These are phyloP conservation scores for Brettanomyces naardenensis DNA, from an alignment of 805 yeast genomes.

Conservation along the genomic window DNA sequence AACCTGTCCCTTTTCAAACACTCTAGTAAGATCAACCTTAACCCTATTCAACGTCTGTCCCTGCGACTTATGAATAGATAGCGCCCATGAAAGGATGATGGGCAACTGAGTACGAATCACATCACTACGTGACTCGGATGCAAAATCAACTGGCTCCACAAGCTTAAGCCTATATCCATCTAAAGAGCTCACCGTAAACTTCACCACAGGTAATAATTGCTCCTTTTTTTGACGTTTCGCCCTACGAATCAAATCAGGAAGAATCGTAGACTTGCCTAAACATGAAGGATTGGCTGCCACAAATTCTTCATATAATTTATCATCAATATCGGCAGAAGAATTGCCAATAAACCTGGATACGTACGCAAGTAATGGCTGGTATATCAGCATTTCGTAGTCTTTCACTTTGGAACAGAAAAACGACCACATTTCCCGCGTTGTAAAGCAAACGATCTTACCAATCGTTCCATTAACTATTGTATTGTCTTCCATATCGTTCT, in stretches of 20 bases:
- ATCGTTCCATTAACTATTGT: constrained; percentile 84
- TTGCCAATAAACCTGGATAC: constrained; percentile 12
- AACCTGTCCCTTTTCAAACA: constrained; percentile 78
- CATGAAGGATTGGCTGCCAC: constrained; percentile 5
- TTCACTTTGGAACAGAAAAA: constrained; percentile 17
- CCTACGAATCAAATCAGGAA: not conserved
- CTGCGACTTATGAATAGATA: constrained; percentile 79
- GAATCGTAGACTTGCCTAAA: not conserved
- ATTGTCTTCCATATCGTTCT: constrained; percentile 56
- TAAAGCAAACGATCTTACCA: constrained; percentile 63
- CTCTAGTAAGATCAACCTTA: constrained; percentile 55
- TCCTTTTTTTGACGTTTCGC: constrained; percentile 13
- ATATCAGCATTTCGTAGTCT: constrained; percentile 15
- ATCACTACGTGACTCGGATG: constrained; percentile 19
- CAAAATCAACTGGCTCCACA: constrained; percentile 29
- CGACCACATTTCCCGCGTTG: constrained; percentile 23
- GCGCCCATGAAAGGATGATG: constrained; percentile 68
- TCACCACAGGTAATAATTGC: constrained; percentile 36
- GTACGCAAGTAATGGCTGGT: constrained; percentile 11
- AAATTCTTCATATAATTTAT: constrained; percentile 15
- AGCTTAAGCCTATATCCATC: constrained; percentile 24
- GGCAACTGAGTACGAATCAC: constrained; percentile 55
- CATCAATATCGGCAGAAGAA: constrained; percentile 8
- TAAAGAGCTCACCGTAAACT: constrained; percentile 30
- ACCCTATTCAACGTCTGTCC: constrained; percentile 75